Conservation (phyloP, 768 basidiomycete species). For the Hortiboletus campestris region DNA sequence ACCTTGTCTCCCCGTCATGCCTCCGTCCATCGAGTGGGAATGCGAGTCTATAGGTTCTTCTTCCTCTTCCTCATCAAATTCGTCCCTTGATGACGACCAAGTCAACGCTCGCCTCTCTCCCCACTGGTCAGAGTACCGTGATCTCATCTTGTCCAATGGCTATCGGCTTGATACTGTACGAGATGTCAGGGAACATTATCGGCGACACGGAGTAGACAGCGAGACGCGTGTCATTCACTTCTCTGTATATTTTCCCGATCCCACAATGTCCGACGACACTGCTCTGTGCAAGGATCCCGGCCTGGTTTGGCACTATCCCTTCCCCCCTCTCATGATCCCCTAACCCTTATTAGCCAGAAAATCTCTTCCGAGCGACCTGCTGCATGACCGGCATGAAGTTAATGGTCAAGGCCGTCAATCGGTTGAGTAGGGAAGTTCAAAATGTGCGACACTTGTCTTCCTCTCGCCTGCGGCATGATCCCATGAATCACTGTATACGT, state of each 20-base stretch:
- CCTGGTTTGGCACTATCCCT: slow-evolving; percentile 44
- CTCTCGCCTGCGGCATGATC: slow-evolving; percentile 50
- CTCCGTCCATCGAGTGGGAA: slow-evolving; percentile 59
- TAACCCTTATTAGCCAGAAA: slow-evolving; percentile 52
- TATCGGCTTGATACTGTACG: slow-evolving; percentile 66
- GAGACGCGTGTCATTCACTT: slow-evolving; percentile 20
- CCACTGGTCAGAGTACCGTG: slow-evolving; percentile 57
- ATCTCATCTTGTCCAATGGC: slow-evolving; percentile 47
- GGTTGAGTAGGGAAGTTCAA: slow-evolving; percentile 59
- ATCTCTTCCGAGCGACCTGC: slow-evolving; percentile 66
- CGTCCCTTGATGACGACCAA: slow-evolving; percentile 51
- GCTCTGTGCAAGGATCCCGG: slow-evolving; percentile 71
- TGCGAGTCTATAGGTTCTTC: slow-evolving; percentile 29
- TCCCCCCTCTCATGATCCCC: neutral
- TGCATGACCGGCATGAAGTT: slow-evolving; percentile 50
- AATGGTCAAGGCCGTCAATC: slow-evolving; percentile 68
- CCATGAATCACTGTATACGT: slow-evolving; percentile 80
- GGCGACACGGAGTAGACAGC: slow-evolving; percentile 23
- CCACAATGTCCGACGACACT: slow-evolving; percentile 45
- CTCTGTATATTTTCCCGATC: slow-evolving; percentile 36
- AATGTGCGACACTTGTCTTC: slow-evolving; percentile 56
- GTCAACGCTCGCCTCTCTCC: slow-evolving; percentile 59
- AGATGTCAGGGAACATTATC: slow-evolving; percentile 64
- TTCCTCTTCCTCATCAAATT: slow-evolving; percentile 46
- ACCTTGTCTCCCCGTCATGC: slow-evolving; percentile 57